Evolutionary conservation across 345 rosid genomes (phyloP), one percentile per base, ranked within the genome.

Genomic region (Pugionium dolabratum): DNA sequence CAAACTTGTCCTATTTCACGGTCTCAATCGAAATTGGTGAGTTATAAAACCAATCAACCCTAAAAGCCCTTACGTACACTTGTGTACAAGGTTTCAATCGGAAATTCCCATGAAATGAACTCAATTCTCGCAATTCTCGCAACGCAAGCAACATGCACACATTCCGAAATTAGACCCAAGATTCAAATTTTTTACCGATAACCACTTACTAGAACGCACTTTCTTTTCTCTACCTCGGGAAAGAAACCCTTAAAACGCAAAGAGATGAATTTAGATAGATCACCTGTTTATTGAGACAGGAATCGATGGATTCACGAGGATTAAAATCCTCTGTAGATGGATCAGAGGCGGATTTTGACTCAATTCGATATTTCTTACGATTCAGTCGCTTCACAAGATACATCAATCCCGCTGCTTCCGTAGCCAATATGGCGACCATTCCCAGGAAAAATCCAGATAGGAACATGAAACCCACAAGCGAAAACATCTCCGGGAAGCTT

Each of bases 211-310:
- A 10, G 32, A 34, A 52, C 4, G 7, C 33, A 42, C 9, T 41
- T 27, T 26, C 34, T 54, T n/a, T 5, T 27, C 43, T 42, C 53
- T 62, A 27, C 1, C 4, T 39, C 42, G 9, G 9, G 9, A 26
- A 2, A 5, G 11, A 31, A 26, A 26, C 57, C 18, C 26, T 8
- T 6, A 1, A 53, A 11, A 6, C 25, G 9, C 5, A 11, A 7
- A 9, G 7, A 34, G 49, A 5, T 31, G 64, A 18, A 72, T 39
- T 4, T 6, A 54, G 63, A 61, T 32, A 11, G 56, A 36, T 60
- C 52, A 84, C 89, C 87, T 79, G 79, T 76, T 81, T 84, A n/a
- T 62, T 78, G 66, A 43, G 55, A 67, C 61, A 47, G 71, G 67
- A 76, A 61, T 81, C 78, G 5, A 72, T 58, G 35, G 89, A 61